phyloP scores from a whole-genome alignment of 805 yeast genomes.

The Suhomyces kilbournensis region DNA sequence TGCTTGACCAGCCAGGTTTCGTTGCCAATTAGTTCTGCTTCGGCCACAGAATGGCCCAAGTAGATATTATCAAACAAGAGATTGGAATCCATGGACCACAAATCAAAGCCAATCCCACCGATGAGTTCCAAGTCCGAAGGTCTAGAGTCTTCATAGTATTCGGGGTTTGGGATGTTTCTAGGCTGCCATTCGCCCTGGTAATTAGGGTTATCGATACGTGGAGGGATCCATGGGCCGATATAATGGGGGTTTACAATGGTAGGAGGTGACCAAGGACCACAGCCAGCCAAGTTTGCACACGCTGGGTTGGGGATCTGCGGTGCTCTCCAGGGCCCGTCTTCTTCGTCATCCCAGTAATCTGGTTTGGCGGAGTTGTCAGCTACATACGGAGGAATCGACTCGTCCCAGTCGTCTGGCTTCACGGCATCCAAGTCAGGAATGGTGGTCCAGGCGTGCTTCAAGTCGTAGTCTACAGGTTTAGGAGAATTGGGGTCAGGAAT shows the following conservation, averaged over 20 bases:
- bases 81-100: conserved; percentile 81
- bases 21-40: conserved; percentile 84
- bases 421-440: conserved; percentile 65
- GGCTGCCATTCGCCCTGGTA: conserved; percentile 82
- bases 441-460: conserved; percentile 50
- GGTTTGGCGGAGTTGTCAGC: conserved; percentile 68
- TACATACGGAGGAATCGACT: conserved; percentile 53
- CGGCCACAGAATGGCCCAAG: conserved; percentile 77
- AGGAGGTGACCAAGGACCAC: conserved; percentile 81
- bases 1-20: conserved; percentile 60
- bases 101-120: conserved; percentile 82
- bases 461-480: conserved; percentile 89
- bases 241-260: conserved; percentile 63
- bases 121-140: conserved; percentile 66
- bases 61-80: conserved; percentile 81
- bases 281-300: conserved; percentile 60
- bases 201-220: conserved; percentile 65
- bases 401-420: conserved; percentile 83
- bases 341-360: conserved; percentile 83
- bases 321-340: conserved; percentile 82
- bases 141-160: conserved; percentile 52
- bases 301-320: conserved; percentile 71
- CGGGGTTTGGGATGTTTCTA: conserved; percentile 63
- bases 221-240: conserved; percentile 77
- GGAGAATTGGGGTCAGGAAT: conserved; percentile 67